These are phyloP conservation scores for Aechmea fasciata DNA, from an alignment of 176 grass and related monocot genomes.

Conservation along the genomic window DNA sequence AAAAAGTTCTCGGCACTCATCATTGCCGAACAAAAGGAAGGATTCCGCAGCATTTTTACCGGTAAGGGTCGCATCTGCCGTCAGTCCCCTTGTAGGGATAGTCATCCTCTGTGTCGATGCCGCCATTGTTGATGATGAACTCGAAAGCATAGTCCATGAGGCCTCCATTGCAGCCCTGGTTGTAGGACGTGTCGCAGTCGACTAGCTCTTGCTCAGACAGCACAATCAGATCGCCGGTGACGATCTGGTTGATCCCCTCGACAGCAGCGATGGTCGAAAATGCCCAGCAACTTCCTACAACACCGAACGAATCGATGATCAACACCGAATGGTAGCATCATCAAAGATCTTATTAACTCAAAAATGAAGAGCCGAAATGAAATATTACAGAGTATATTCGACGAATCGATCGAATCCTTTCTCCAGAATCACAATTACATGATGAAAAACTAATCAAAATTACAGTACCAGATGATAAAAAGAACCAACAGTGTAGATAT, in stretches of 20 bases:
- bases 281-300: slow-evolving; percentile 36
- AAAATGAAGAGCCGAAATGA: too few relatives aligned
- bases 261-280: slow-evolving; percentile 35
- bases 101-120: slow-evolving; percentile 36
- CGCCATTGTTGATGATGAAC: slow-evolving; percentile 34
- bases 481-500: too few relatives aligned
- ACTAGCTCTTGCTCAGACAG: slow-evolving; percentile 57
- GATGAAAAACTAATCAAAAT: too few relatives aligned
- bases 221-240: slow-evolving; percentile 25
- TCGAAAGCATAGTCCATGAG: slow-evolving; percentile 44
- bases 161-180: slow-evolving; percentile 46
- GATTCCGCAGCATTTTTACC: slow-evolving; percentile 3
- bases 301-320: background rate
- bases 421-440: too few relatives aligned
- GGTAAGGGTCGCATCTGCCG: slow-evolving; percentile 12
- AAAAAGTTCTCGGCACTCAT: background rate
- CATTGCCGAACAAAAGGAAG: background rate
- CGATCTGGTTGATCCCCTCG: slow-evolving; percentile 34
- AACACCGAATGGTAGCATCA: background rate
- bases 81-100: slow-evolving; percentile 35
- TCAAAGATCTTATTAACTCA: background rate
- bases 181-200: slow-evolving; percentile 35
- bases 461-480: too few relatives aligned
- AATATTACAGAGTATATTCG: too few relatives aligned
- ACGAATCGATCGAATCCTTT: too few relatives aligned